A percentile compares a stretch with the other conserved stretches of the same genome.
Conservation (phyloP, 2,329 filamentous ascomycete genomes). For the Botrytis pseudocinerea region DNA sequence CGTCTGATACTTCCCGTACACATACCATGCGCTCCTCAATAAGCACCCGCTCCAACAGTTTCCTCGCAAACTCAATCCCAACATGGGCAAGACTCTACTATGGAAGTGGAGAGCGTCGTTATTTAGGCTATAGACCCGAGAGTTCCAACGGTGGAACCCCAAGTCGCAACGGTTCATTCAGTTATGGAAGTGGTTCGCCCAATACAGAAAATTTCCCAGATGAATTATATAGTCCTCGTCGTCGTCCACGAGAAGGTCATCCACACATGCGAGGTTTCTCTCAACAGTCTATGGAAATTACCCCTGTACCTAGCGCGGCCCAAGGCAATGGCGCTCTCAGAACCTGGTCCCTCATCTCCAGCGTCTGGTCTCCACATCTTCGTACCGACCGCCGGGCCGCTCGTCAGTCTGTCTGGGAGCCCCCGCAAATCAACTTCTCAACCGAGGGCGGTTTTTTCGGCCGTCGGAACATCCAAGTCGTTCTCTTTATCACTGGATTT, state of each 20-base stretch:
- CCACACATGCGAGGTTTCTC: conserved; percentile 30
- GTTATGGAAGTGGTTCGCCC: conserved; percentile 48
- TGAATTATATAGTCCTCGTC: conserved; percentile 49
- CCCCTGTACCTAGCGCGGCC: conserved; percentile 36
- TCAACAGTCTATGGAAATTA: conserved; percentile 49
- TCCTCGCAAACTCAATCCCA: conserved; percentile 46
- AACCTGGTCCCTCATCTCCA: conserved; percentile 56
- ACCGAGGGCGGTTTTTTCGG: conserved; percentile 61
- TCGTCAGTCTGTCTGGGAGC: conserved; percentile 66
- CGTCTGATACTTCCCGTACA: conserved; percentile 46
- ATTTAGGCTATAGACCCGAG: conserved; percentile 44
- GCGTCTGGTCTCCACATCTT: conserved; percentile 74
- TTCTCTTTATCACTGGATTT: conserved; percentile 75
- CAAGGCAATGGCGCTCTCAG: conserved; percentile 32
- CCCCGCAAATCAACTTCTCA: conserved; percentile 68
- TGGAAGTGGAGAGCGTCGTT: conserved; percentile 61
- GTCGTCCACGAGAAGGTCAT: conserved; percentile 46
- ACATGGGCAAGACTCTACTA: conserved; percentile 66
- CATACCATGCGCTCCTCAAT: conserved; percentile 40
- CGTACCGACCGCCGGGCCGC: conserved; percentile 60
- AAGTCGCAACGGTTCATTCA: conserved; percentile 49
- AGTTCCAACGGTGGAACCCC: conserved; percentile 41
- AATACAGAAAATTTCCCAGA: conserved; percentile 51
- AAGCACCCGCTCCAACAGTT: conserved; percentile 48
- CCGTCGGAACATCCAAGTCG: conserved; percentile 70